Percentiles rank a stretch among this genome's conserved stretches.
Evolutionary conservation across 495 filamentous ascomycete species (phyloP).

Genomic region (Lindgomyces ingoldianus): DNA sequence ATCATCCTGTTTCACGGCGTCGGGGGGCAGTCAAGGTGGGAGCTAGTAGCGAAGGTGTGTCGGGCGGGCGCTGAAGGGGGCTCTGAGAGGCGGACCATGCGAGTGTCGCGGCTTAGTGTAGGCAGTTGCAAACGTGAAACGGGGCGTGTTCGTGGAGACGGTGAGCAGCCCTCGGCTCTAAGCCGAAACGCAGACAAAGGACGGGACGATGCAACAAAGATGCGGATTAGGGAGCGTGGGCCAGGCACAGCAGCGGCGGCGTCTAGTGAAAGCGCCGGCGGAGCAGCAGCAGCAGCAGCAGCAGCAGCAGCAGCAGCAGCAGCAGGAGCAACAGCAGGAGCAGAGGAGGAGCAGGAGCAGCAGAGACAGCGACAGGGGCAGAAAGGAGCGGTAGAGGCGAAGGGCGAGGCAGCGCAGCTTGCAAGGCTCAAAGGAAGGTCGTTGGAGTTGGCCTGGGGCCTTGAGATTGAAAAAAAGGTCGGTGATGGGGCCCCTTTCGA

Average conservation of each 20-base stretch:
- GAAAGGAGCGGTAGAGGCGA: constrained; percentile 4
- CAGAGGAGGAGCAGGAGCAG: constrained; percentile 5
- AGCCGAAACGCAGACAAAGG: constrained; percentile 14
- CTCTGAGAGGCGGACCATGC: background rate
- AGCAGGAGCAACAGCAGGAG: background rate
- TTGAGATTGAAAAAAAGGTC: background rate
- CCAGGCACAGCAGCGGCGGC: constrained; percentile 13
- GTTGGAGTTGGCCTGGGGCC: too few species aligned
- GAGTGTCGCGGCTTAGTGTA: background rate
- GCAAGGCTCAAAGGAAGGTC: too few species aligned
- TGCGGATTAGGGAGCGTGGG: background rate
- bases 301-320: background rate
- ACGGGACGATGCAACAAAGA: constrained; percentile 11
- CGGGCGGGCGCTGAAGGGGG: background rate
- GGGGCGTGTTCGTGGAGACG: constrained; percentile 19
- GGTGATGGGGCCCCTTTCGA: background rate
- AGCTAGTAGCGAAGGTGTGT: constrained; percentile 1
- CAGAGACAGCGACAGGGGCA: background rate
- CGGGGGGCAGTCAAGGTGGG: background rate
- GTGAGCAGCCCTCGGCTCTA: constrained; percentile 15
- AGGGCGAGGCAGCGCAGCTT: background rate
- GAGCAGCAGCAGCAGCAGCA: background rate
- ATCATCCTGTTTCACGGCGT: constrained; percentile 47
- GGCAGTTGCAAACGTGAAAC: constrained; percentile 23
- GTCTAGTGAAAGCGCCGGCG: constrained; percentile 34